Evolutionary conservation across 75 land plant genomes (phyloP).

Genomic region (Gnetum montanum): DNA sequence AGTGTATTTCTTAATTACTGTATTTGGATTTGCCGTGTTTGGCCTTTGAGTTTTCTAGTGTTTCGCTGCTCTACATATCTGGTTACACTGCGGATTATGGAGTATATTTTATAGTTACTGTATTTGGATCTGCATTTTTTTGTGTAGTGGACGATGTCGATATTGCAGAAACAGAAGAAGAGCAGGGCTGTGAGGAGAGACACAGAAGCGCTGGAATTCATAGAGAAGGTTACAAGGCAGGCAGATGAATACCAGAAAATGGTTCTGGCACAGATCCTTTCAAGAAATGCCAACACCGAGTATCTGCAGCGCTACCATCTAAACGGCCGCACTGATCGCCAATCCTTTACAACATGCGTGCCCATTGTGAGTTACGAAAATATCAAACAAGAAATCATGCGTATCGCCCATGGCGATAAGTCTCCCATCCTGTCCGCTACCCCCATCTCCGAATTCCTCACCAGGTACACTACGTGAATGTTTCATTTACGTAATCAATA

Average conservation of each 20-base stretch:
- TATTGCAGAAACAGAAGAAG: too few species aligned
- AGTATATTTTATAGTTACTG: too few species aligned
- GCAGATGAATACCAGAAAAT: conserved; percentile 27
- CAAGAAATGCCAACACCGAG: conserved; percentile 29
- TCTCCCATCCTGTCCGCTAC: conserved; percentile 26
- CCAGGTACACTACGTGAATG: too few species aligned
- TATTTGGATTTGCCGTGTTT: too few species aligned
- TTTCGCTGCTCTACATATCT: too few species aligned
- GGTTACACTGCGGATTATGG: too few species aligned
- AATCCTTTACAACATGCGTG: conserved; percentile 9
- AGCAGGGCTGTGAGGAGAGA: too few species aligned
- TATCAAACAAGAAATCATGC: conserved; percentile 16
- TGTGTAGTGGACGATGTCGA: too few species aligned
- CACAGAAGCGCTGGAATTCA: conserved; percentile 26
- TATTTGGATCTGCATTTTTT: too few species aligned
- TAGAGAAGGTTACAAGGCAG: conserved; percentile 36
- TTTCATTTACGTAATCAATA: too few species aligned
- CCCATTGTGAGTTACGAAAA: conserved; percentile 19
- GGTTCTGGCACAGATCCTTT: conserved; percentile 37
- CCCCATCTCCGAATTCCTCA: conserved; percentile 21
- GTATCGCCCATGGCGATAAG: conserved; percentile 28
- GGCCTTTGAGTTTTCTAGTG: too few species aligned
- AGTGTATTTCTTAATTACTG: too few species aligned
- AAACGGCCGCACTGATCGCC: conserved; percentile 14
- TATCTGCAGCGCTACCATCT: conserved; percentile 48